phyloP scores from a whole-genome alignment of 176 grass and related monocot species.

The Oryza meridionalis region DNA sequence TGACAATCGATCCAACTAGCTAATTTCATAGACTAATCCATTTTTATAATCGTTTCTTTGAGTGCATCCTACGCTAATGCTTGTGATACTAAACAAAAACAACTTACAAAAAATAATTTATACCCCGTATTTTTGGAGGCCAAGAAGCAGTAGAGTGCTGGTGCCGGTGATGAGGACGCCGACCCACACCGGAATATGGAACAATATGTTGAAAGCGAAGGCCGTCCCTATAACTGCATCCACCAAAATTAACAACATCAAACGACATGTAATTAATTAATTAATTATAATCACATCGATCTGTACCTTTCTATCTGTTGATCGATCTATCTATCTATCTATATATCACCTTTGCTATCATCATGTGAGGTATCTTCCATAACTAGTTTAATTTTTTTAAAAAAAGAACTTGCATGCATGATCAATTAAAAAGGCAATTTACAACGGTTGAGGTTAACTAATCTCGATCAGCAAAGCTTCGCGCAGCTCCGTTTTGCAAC shows the following conservation, averaged over 20 bases:
- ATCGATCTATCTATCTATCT: not conserved
- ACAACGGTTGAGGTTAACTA: not conserved
- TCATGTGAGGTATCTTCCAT: not conserved
- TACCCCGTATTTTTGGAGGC: constrained; percentile 85
- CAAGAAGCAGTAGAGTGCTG: constrained; percentile 71
- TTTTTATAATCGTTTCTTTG: not conserved
- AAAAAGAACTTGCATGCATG: no score
- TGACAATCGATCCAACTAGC: not conserved
- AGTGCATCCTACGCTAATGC: not conserved
- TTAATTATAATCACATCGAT: not conserved
- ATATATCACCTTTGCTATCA: not conserved
- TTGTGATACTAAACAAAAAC: not conserved
- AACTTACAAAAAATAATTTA: not conserved
- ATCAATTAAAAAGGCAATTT: not conserved
- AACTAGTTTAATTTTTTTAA: no score
- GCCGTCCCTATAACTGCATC: constrained; percentile 67
- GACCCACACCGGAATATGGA: constrained; percentile 68
- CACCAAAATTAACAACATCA: not conserved
- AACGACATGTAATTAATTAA: not conserved
- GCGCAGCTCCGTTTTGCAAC: not conserved
- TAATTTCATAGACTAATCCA: not conserved
- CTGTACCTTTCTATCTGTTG: not conserved
- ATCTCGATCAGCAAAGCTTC: not conserved
- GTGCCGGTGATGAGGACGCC: constrained; percentile 76
- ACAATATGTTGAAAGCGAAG: constrained; percentile 80